Evolutionary conservation across 2,329 filamentous ascomycete genomes (phyloP).

Genomic region (Celoporthe dispersa): DNA sequence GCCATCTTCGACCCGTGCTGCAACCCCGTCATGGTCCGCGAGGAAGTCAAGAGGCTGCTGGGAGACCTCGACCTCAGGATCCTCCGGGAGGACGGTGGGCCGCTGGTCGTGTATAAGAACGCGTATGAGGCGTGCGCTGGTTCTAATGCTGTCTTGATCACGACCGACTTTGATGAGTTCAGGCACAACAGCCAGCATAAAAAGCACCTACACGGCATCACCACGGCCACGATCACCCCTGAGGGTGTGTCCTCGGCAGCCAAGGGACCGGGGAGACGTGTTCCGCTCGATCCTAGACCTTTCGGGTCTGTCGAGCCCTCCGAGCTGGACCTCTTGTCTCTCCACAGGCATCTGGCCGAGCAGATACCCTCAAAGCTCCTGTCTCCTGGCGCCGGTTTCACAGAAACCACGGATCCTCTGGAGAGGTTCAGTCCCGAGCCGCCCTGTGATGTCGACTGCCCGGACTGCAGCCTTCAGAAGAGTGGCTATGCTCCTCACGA

Average conservation of each 20-base stretch:
- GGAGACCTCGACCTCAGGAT: conserved; percentile 34
- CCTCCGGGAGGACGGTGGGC: conserved; percentile 45
- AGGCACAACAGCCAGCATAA: conserved; percentile 26
- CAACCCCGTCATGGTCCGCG: conserved; percentile 53
- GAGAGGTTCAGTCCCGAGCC: conserved; percentile 51
- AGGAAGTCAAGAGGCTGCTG: conserved; percentile 54
- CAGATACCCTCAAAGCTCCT: conserved; percentile 16
- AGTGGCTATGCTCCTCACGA: conserved; percentile 49
- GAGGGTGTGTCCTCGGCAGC: neutral
- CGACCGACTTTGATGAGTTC: conserved; percentile 63
- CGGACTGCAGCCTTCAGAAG: conserved; percentile 53
- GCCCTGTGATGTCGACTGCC: conserved; percentile 49
- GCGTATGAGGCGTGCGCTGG: conserved; percentile 54
- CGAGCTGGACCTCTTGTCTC: conserved; percentile 51
- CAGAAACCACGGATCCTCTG: conserved; percentile 46
- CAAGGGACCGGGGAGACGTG: conserved; percentile 34
- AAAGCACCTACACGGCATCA: neutral
- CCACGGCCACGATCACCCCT: neutral
- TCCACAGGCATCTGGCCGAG: conserved; percentile 51
- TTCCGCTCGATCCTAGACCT: conserved; percentile 51
- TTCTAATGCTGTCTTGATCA: conserved; percentile 56
- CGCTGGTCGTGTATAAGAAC: conserved; percentile 52
- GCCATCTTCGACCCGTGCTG: conserved; percentile 71
- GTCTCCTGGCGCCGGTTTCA: neutral
- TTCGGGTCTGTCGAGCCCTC: conserved; percentile 44